Evolutionary conservation across 2,329 filamentous ascomycete species (phyloP).

Genomic region (Penicillium digitatum): DNA sequence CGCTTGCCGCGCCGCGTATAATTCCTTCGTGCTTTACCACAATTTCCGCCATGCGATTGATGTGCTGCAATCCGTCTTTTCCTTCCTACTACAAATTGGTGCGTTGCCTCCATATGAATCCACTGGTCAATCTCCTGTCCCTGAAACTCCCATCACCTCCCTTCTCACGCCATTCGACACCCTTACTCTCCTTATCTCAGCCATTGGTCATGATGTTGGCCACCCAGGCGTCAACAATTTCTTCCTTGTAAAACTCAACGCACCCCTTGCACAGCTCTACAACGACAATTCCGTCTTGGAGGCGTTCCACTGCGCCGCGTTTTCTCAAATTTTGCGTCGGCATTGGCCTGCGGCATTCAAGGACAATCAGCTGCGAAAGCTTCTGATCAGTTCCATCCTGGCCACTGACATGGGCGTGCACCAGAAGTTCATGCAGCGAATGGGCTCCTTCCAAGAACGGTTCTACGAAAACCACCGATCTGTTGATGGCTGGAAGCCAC

Average conservation of each 20-base stretch:
- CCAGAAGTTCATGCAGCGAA: constrained; percentile 90
- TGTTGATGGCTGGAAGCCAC: constrained; percentile 70
- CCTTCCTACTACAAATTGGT: constrained; percentile 78
- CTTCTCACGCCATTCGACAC: constrained; percentile 84
- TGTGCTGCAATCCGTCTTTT: constrained; percentile 88
- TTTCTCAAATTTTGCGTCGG: constrained; percentile 87
- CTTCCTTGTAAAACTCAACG: constrained; percentile 86
- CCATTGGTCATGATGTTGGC: constrained; percentile 96
- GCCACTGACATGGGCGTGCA: constrained; percentile 97
- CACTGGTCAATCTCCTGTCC: constrained; percentile 29
- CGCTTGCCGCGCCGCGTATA: constrained; percentile 89
- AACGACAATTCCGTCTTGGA: constrained; percentile 96
- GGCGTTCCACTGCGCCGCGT: constrained; percentile 95
- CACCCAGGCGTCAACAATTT: constrained; percentile 98
- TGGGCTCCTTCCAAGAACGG: constrained; percentile 76
- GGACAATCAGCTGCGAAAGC: constrained; percentile 72
- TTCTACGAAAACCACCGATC: constrained; percentile 61
- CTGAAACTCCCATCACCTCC: constrained; percentile 63
- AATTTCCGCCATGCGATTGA: constrained; percentile 98
- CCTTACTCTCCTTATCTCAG: constrained; percentile 82
- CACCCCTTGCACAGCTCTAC: constrained; percentile 89
- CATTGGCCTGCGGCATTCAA: constrained; percentile 85
- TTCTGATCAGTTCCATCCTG: constrained; percentile 97
- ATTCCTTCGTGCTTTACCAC: constrained; percentile 92
- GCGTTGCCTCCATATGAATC: constrained; percentile 65